Percentiles rank a stretch among this genome's conserved stretches.
phyloP scores from a whole-genome alignment of 352 stramenopile species.

The Phytophthora crassamura region DNA sequence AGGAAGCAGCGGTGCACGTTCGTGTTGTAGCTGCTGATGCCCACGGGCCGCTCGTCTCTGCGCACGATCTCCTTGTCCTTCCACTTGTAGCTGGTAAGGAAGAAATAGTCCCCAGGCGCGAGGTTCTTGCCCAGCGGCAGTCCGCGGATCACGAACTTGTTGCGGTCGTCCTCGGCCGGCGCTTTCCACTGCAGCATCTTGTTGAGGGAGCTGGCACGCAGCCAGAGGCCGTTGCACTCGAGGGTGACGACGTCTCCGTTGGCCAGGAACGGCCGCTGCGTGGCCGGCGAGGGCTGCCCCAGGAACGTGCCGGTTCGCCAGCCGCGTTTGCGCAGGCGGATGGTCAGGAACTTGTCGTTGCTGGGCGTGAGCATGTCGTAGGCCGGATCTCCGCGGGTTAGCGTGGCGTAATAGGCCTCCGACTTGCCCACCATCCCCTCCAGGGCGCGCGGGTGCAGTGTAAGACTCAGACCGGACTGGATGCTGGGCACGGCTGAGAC shows the following conservation, averaged over 20 bases:
- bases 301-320: slow-evolving; percentile 56
- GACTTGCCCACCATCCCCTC: slow-evolving; percentile 87
- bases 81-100: slow-evolving; percentile 87
- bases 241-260: slow-evolving; percentile 90
- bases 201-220: slow-evolving; percentile 75
- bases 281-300: slow-evolving; percentile 36
- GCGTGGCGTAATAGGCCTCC: slow-evolving; percentile 85
- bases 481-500: slow-evolving; percentile 48
- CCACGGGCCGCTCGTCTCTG: slow-evolving; percentile 77
- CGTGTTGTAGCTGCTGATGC: slow-evolving; percentile 86
- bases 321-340: slow-evolving; percentile 79
- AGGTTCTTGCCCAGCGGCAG: slow-evolving; percentile 78
- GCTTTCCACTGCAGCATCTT: slow-evolving; percentile 90
- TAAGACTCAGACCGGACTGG: slow-evolving; percentile 77
- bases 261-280: slow-evolving; percentile 71
- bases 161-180: slow-evolving; percentile 82
- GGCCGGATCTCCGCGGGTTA: slow-evolving; percentile 68
- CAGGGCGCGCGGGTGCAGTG: slow-evolving; percentile 70
- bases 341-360: slow-evolving; percentile 87
- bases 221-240: slow-evolving; percentile 89
- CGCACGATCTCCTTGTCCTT: slow-evolving; percentile 89
- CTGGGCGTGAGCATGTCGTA: slow-evolving; percentile 87
- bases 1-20: slow-evolving; percentile 86
- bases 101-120: slow-evolving; percentile 85
- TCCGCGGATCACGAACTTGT: slow-evolving; percentile 88